Percentiles rank a stretch among this genome's conserved stretches.
phyloP scores from a whole-genome alignment of 495 filamentous ascomycete genomes.

The Tuber microsphaerosporum region DNA sequence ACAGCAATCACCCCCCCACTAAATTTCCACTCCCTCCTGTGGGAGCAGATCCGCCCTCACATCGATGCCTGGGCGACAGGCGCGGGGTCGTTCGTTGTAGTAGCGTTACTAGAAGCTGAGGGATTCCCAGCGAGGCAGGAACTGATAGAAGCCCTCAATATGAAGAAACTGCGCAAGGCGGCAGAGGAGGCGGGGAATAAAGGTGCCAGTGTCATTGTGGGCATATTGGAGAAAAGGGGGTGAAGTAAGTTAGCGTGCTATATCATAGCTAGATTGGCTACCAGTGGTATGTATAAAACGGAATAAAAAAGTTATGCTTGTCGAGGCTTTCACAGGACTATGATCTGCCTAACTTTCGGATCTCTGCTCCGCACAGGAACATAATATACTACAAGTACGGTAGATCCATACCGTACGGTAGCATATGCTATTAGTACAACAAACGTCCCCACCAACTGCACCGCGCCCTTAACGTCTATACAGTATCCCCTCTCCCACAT shows the following conservation, averaged over 20 bases:
- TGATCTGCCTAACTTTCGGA: not conserved
- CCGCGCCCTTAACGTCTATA: too few relatives aligned
- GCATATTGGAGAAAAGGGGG: conserved; percentile 12
- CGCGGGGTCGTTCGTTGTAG: conserved; percentile 69
- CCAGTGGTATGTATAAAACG: not conserved
- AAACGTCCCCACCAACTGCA: not conserved
- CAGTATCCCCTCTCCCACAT: too few relatives aligned
- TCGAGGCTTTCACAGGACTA: not conserved
- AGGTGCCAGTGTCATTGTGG: conserved; percentile 42
- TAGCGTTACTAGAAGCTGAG: conserved; percentile 69
- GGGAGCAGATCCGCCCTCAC: conserved; percentile 64
- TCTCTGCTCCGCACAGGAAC: not conserved
- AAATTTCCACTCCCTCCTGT: conserved; percentile 70
- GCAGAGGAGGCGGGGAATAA: conserved; percentile 42
- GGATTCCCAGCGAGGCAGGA: conserved; percentile 65
- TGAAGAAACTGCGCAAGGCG: conserved; percentile 46
- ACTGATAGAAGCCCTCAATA: conserved; percentile 56
- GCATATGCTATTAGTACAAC: not conserved
- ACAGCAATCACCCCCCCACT: conserved; percentile 64
- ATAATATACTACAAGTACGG: not conserved
- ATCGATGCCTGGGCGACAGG: conserved; percentile 82
- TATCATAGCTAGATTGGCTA: not conserved
- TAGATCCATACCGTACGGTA: not conserved
- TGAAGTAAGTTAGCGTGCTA: not conserved
- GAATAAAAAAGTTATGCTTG: not conserved